These are phyloP conservation scores for Sicyos edulis DNA, from an alignment of 306 rosid genomes.

Conservation along the genomic window DNA sequence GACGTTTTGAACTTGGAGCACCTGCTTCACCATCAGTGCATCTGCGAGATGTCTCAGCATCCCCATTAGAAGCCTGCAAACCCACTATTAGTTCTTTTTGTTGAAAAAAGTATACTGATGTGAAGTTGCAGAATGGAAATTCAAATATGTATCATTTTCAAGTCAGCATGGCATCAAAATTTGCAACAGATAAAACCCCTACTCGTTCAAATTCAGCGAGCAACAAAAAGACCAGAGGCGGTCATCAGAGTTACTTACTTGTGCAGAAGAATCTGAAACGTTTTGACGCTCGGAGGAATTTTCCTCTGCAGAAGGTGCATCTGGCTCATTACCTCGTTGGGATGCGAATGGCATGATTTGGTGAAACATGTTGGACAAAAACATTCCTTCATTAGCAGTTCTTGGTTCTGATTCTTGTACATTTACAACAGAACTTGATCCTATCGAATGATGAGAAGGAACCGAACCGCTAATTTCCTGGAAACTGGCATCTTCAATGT, in stretches of 20 bases:
- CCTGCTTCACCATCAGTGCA: constrained; percentile 39
- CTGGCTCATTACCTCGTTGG: constrained; percentile 43
- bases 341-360: constrained; percentile 74
- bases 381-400: constrained; percentile 65
- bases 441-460: constrained; percentile 42
- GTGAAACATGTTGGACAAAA: constrained; percentile 68
- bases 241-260: constrained; percentile 38
- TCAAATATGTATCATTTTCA: neutral
- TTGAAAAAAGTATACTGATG: neutral
- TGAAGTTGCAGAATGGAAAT: neutral
- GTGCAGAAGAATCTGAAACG: constrained; percentile 40
- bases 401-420: constrained; percentile 58
- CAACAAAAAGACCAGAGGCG: neutral
- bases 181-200: neutral
- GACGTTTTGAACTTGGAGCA: constrained; percentile 74
- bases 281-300: constrained; percentile 38
- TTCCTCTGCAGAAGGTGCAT: constrained; percentile 26
- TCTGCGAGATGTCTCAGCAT: constrained; percentile 52
- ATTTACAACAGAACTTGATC: constrained; percentile 35
- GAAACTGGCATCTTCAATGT: constrained; percentile 56
- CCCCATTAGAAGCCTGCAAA: constrained; percentile 28
- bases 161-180: neutral
- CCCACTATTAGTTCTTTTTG: neutral
- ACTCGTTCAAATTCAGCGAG: neutral
- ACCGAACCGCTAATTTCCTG: constrained; percentile 44